Percentiles rank a stretch among this genome's conserved stretches.
These are phyloP conservation scores for Globisporangium solare DNA, from an alignment of 352 stramenopile genomes.

Conservation along the genomic window DNA sequence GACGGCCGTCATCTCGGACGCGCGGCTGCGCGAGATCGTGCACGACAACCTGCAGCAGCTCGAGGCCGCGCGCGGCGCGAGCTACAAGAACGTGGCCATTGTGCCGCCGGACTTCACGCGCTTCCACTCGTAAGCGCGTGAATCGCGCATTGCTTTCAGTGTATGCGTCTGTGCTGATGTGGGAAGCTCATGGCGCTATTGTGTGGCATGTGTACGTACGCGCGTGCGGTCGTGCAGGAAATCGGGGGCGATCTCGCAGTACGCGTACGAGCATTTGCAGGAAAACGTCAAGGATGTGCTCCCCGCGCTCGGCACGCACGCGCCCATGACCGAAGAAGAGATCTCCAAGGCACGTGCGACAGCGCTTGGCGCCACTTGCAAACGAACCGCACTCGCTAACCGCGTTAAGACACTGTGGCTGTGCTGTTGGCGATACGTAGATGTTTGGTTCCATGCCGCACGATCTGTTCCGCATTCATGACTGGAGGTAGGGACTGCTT, in stretches of 20 bases:
- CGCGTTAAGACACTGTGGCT: not conserved
- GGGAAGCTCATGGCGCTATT: not conserved
- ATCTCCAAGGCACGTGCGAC: conserved; percentile 58
- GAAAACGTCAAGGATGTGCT: conserved; percentile 86
- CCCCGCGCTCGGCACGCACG: conserved; percentile 94
- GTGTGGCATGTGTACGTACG: not conserved
- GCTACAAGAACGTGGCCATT: conserved; percentile 78
- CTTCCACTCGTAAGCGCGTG: conserved; percentile 86
- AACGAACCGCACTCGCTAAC: no score
- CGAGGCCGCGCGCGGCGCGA: conserved; percentile 44
- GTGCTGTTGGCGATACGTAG: conserved; percentile 15
- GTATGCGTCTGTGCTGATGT: not conserved
- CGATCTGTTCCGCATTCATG: conserved; percentile 90
- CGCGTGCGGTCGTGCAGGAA: conserved; percentile 34
- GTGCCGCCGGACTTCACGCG: conserved; percentile 96
- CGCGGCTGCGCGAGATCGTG: conserved; percentile 57
- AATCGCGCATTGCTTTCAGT: not conserved
- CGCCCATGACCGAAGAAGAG: conserved; percentile 93
- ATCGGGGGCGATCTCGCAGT: conserved; percentile 90
- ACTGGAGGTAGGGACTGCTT: conserved; percentile 82
- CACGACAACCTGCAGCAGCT: conserved; percentile 55
- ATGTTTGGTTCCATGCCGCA: conserved; percentile 94
- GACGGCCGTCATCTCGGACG: conserved; percentile 55
- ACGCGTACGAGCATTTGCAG: conserved; percentile 92
- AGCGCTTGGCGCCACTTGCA: no score